Conservation (phyloP, 306 rosid genomes). For the Quercus robur region DNA sequence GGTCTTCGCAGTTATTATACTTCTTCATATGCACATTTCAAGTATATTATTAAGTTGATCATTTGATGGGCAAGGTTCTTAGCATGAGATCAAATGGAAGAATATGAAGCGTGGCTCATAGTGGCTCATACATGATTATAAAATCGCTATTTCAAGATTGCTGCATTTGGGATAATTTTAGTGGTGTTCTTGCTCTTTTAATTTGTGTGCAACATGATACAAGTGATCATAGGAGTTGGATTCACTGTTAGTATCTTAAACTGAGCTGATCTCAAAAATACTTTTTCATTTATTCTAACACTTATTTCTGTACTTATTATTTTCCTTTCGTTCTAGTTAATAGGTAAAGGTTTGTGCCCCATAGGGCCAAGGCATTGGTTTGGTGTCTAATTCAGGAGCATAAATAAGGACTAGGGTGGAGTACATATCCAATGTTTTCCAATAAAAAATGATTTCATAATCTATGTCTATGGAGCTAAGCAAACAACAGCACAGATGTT, state of each 20-base stretch:
- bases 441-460: background rate
- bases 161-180: background rate
- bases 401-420: background rate
- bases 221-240: background rate
- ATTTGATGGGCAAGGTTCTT: background rate
- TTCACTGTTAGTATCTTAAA: background rate
- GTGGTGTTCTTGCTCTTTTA: background rate
- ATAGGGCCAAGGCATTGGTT: background rate
- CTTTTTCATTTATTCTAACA: no score
- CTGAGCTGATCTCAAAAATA: background rate
- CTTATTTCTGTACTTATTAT: background rate
- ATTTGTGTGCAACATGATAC: background rate
- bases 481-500: background rate
- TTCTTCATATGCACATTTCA: background rate
- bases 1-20: background rate
- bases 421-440: background rate
- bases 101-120: background rate
- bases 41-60: background rate
- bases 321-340: background rate
- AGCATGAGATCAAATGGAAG: background rate
- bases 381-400: background rate
- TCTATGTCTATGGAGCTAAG: background rate
- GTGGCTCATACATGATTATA: background rate
- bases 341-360: background rate
- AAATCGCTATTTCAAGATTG: background rate